Evolutionary conservation across 164 flowering plant species (phyloP), one percentile per base, ranked within the genome.

Genomic region (Liriodendron chinense): DNA sequence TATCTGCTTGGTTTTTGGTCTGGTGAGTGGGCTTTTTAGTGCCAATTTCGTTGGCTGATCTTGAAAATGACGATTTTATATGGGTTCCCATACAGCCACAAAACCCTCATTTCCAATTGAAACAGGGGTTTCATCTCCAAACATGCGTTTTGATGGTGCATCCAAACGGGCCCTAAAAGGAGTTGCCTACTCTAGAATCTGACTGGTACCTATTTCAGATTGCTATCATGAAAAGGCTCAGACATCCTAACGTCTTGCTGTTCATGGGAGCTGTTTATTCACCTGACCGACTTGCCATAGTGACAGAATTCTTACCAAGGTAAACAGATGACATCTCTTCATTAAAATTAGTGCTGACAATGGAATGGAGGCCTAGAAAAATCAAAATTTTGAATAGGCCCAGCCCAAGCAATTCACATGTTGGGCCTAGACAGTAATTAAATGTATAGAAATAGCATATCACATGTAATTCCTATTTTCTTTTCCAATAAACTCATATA

Each of bases 221-320:
- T 78, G 80, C 83, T 76, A 90, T 92, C 65, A 94, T 94, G 95
- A 86, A 82, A 77, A 89, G 87, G 80, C 66, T 94, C 69, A 85
- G 98, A 74, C 98, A 94, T 80, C 98, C 98, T 74, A 94, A 94
- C 86, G 95, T 94, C 68, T 71, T 94, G 77, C 82, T 94, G 63
- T 94, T 90, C 83, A 92, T 94, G 98, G 98, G 98, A 80, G 95
- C 97, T 57, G 91, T 87, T 6, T 87, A 77, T 70, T 86, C 94
- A 16, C 80, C 85, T 21, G 89, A 92, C 56, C 80, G 86, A 71
- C 91, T 88, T 71, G 96, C 92, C 68, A 90, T 93, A 61, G 93
- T 92, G 69, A 92, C 94, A 50, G 98, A 93, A 80, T 84, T 82
- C 62, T 71, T 93, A 76, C 94, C 94, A 49, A 88, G 98, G 98